Percentiles rank a stretch among this genome's conserved stretches.
Evolutionary conservation across 345 rosid genomes (phyloP).

Genomic region (Gossypium longicalyx): DNA sequence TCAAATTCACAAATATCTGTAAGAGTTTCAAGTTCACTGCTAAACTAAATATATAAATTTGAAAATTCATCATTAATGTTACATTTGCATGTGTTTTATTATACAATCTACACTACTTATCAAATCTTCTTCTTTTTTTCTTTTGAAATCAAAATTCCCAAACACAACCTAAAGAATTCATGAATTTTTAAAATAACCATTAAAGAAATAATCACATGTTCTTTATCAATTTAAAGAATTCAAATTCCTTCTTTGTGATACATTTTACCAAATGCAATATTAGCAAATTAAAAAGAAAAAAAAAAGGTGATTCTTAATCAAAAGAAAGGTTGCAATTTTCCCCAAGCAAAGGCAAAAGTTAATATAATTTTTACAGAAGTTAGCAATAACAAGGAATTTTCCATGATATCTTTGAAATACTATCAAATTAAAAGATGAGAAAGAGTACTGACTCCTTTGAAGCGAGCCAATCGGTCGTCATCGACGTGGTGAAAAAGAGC

Average conservation of each 20-base stretch:
- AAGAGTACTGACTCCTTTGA: constrained; percentile 50
- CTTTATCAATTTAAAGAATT: background rate
- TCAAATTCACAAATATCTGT: background rate
- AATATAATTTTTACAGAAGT: background rate
- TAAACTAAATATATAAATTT: background rate
- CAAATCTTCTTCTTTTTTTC: too few species aligned
- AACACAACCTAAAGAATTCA: background rate
- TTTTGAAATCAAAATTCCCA: background rate
- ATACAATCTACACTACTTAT: background rate
- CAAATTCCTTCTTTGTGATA: background rate
- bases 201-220: background rate
- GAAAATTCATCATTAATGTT: background rate
- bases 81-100: background rate
- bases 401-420: background rate
- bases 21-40: background rate
- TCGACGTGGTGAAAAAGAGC: constrained; percentile 41
- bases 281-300: too few species aligned
- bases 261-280: too few species aligned
- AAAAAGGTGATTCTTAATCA: background rate
- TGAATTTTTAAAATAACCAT: too few species aligned
- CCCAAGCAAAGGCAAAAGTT: background rate
- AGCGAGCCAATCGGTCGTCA: constrained; percentile 35
- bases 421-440: background rate
- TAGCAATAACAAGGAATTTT: background rate
- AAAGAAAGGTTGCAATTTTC: background rate